Percentiles rank a stretch among this genome's conserved stretches.
phyloP scores from a whole-genome alignment of 192 early-diverging fungal species.

The Backusella parvicylindrica region DNA sequence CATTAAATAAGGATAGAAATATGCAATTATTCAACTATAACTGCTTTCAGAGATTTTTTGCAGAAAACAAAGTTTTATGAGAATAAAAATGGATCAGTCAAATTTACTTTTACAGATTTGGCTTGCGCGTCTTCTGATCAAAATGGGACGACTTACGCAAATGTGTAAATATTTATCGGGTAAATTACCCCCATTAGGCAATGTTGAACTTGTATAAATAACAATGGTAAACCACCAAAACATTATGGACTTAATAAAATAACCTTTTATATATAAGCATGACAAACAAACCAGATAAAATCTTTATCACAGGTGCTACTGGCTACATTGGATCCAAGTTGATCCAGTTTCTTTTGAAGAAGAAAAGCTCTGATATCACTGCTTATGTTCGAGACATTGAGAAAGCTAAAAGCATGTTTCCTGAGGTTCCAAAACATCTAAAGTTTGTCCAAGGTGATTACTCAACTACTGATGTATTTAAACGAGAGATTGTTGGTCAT shows the following conservation, averaged over 20 bases:
- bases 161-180: not conserved
- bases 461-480: not conserved
- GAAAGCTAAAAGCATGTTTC: slow-evolving; percentile 13
- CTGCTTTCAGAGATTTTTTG: not conserved
- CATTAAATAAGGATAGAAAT: not conserved
- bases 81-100: not conserved
- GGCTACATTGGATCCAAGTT: slow-evolving; percentile 17
- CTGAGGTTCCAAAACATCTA: not conserved
- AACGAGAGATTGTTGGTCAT: slow-evolving; percentile 13
- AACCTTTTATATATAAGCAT: not conserved
- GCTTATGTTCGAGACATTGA: slow-evolving; percentile 7
- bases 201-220: not conserved
- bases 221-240: not conserved
- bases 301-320: slow-evolving; percentile 20
- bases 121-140: not conserved
- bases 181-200: not conserved
- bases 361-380: not conserved
- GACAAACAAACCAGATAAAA: slow-evolving; percentile 3
- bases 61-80: not conserved
- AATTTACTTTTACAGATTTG: not conserved
- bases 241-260: not conserved
- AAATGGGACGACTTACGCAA: not conserved
- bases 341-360: not conserved
- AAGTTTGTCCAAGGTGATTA: slow-evolving; percentile 18
- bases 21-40: not conserved